A percentile compares a stretch with the other conserved stretches of the same genome.
These are phyloP conservation scores for Dryas integrifolia DNA, from an alignment of 331 rosid genomes.

Conservation along the genomic window DNA sequence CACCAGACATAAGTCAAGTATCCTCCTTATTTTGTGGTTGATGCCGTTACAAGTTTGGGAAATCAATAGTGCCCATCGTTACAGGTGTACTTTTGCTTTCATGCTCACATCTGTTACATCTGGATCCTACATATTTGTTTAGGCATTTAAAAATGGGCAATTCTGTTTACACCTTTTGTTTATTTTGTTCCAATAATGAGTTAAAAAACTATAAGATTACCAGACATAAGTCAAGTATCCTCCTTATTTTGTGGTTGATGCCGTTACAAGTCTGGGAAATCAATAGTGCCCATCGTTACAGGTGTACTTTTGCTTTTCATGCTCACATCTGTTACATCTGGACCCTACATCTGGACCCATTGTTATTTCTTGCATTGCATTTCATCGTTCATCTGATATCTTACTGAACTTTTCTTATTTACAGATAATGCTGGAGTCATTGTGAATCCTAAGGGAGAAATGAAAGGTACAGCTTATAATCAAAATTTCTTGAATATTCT, in stretches of 20 bases:
- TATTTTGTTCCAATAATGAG: background rate
- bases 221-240: slow-evolving; percentile 71
- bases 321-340: slow-evolving; percentile 67
- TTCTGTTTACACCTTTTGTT: no score
- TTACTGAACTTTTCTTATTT: background rate
- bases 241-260: slow-evolving; percentile 42
- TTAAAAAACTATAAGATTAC: background rate
- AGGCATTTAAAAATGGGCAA: background rate
- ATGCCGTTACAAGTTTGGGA: slow-evolving; percentile 26
- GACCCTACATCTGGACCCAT: slow-evolving; percentile 34
- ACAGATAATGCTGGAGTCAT: slow-evolving; percentile 57
- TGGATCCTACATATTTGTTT: slow-evolving; percentile 14
- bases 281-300: slow-evolving; percentile 48
- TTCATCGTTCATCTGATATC: background rate
- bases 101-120: slow-evolving; percentile 30
- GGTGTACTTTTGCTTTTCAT: slow-evolving; percentile 35
- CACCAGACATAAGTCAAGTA: slow-evolving; percentile 22
- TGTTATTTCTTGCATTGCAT: no score
- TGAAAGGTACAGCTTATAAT: slow-evolving; percentile 34
- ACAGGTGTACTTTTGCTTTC: slow-evolving; percentile 19
- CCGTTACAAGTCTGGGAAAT: slow-evolving; percentile 72
- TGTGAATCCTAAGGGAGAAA: slow-evolving; percentile 55
- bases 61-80: slow-evolving; percentile 20
- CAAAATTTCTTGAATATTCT: background rate
- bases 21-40: slow-evolving; percentile 18